Evolutionary conservation across 2,329 filamentous ascomycete species (phyloP), one percentile per base, ranked within the genome.

Genomic region (Zymoseptoria tritici): DNA sequence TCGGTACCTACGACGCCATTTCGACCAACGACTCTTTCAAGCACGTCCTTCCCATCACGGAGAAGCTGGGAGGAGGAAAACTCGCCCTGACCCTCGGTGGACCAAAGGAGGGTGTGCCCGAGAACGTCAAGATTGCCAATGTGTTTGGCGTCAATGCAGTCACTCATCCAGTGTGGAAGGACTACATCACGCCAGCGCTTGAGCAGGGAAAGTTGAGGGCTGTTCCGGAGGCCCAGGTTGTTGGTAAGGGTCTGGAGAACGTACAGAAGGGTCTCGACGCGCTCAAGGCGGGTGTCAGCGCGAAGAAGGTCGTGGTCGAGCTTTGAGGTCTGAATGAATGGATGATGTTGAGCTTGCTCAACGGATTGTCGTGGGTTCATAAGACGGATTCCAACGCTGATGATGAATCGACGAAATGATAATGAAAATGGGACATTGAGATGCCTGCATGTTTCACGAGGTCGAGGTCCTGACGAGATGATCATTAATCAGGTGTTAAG

Each of bases 1-100:
- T 66, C 6, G 78, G 78, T 26, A 68, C 76, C n/a, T 78, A 74
- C 60, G 78, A 79, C 60, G 64, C 71, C 49, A 71, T 73, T 57
- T 66, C 71, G 8, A 58, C 55, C 20, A 66, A 66, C 3, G 57
- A 57, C 0, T 67, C 67, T 22, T 66, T 61, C 62, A 65, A 68
- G 54, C 55, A 64, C 59, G 63, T 62, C 26, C 24, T 70, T 9
- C 61, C 64, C 0, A 66, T 73, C 50, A 49, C 67, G 2, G 67
- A 72, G 60, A 68, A 73, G 64, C 58, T 69, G 7, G 68, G 70
- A 19, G 67, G 67, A 9, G 65, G 65, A 20, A 58, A 59, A 9
- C 58, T 65, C 20, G 61, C 69, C 31, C 58, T 64, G 1, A 60
- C 62, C 2, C 64, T 65, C 9, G 54, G 68, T n/a, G 53, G 49